Evolutionary conservation across 2,329 filamentous ascomycete genomes (phyloP).

Genomic region (Grosmannia serpens): DNA sequence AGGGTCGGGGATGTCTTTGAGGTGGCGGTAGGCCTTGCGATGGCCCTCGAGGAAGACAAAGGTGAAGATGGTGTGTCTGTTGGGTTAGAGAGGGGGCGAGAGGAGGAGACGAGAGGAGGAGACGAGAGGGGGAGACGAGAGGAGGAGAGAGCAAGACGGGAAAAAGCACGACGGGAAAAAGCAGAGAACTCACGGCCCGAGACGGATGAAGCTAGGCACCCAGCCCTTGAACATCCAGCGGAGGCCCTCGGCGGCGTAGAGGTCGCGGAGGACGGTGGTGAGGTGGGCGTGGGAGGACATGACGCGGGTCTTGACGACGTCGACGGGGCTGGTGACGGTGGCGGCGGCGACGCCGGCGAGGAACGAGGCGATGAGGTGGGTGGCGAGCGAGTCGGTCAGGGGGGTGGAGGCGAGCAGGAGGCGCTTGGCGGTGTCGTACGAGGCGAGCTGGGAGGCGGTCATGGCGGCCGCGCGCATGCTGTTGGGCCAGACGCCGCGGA

Average conservation of each 20-base stretch:
- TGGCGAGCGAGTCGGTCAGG: constrained; percentile 57
- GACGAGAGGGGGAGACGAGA: neutral
- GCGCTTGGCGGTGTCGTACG: constrained; percentile 73
- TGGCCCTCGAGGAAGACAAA: constrained; percentile 82
- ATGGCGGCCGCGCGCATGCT: constrained; percentile 72
- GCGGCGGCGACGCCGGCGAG: constrained; percentile 74
- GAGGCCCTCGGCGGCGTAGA: constrained; percentile 60
- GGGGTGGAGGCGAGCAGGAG: constrained; percentile 54
- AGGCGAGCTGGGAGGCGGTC: constrained; percentile 75
- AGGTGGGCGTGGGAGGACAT: constrained; percentile 55
- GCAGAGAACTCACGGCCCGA: constrained; percentile 49
- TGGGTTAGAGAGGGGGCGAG: neutral
- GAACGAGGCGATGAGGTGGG: constrained; percentile 69
- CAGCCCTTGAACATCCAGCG: constrained; percentile 85
- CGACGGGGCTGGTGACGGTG: constrained; percentile 73
- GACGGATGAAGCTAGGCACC: constrained; percentile 62
- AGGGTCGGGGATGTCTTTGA: constrained; percentile 30
- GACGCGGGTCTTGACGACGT: constrained; percentile 80
- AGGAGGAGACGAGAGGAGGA: neutral
- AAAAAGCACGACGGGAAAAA: no score
- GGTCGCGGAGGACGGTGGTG: constrained; percentile 52
- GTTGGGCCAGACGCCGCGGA: constrained; percentile 79
- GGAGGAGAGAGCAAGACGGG: no score
- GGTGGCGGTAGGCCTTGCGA: constrained; percentile 59
- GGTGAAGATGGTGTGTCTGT: constrained; percentile 70